Conservation (phyloP, 2,329 filamentous ascomycete species). For the Colletotrichum chrysophilum region DNA sequence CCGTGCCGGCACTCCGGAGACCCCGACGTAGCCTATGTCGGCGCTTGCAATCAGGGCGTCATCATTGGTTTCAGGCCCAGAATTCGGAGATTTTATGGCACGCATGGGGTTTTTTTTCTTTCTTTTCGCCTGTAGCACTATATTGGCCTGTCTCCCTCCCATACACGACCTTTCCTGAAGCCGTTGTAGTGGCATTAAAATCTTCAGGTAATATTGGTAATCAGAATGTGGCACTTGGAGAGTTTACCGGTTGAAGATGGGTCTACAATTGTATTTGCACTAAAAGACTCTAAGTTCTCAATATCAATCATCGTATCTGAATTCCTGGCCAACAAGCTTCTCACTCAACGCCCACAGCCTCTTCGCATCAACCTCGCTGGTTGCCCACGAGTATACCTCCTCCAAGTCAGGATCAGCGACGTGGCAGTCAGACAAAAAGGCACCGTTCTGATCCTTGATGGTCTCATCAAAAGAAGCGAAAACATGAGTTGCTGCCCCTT, state of each 20-base stretch:
- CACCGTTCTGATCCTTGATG: neutral
- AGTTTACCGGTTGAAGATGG: too few relatives aligned
- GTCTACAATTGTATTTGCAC: too few relatives aligned
- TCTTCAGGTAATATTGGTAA: too few relatives aligned
- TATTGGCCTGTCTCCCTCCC: too few relatives aligned
- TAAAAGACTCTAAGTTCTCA: too few relatives aligned
- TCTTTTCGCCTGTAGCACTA: too few relatives aligned
- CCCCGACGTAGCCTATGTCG: neutral
- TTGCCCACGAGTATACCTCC: neutral
- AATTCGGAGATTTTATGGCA: too few relatives aligned
- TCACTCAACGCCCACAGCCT: neutral
- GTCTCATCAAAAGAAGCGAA: neutral
- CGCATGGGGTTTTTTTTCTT: too few relatives aligned
- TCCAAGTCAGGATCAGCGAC: neutral
- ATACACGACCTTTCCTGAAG: too few relatives aligned
- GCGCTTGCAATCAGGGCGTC: rapidly evolving
- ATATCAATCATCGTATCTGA: neutral
- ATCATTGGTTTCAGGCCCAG: neutral
- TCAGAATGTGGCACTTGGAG: too few relatives aligned
- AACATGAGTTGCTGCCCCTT: neutral
- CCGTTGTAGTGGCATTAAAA: too few relatives aligned
- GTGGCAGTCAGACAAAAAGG: neutral
- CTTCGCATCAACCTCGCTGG: neutral
- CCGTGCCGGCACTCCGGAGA: neutral
- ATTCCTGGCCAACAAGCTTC: neutral